Evolutionary conservation across 495 filamentous ascomycete species (phyloP), one percentile per base, ranked within the genome.

Genomic region (Rusavskia elegans): DNA sequence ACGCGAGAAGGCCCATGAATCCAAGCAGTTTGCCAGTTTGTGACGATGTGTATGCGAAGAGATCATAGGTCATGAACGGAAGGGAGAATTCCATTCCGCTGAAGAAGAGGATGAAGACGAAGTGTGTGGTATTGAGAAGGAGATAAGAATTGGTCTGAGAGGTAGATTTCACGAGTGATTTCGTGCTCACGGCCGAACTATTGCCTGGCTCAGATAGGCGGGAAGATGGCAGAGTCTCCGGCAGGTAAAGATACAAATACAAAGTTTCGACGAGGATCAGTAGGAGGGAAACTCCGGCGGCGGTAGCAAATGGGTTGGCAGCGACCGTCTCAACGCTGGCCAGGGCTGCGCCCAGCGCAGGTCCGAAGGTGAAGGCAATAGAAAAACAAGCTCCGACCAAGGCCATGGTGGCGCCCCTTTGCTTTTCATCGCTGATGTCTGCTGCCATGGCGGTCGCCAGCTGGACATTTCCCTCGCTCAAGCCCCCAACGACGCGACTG

Each of bases 381-480:
- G 84, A 89, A 71, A 99, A 99, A 67, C 93, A 97, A 37, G 82
- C 90, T 35, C 92, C 92, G 14, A 99, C 88, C 39, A 97, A 73
- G 14, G 92, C 92, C 83, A 99, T 95, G 29, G 93, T 95, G 16
- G 85, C 80, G 1, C 88, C 87, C 23, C 92, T 77, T 52, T 79
- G 82, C 44, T 76, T 74, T 49, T 85, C 80, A 59, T 92, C 87
- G 52, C 85, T 92, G 53, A 99, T 85, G 66, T 99, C 92, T 8
- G 92, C 93, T 11, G 93, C 92, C 60, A 99, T 99, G 39, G 93
- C 93, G 50, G 87, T 89, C 19, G 93, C 93, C 2, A 99, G 71
- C 68, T 99, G 92, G 0, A 99, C 87, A 60, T 99, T 99, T 25
- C 89, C 93, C 64, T 99, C 92, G 49, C 89, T 95, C 54, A 99